Evolutionary conservation across 2,329 filamentous ascomycete genomes (phyloP).

Genomic region (Fusarium circinatum): DNA sequence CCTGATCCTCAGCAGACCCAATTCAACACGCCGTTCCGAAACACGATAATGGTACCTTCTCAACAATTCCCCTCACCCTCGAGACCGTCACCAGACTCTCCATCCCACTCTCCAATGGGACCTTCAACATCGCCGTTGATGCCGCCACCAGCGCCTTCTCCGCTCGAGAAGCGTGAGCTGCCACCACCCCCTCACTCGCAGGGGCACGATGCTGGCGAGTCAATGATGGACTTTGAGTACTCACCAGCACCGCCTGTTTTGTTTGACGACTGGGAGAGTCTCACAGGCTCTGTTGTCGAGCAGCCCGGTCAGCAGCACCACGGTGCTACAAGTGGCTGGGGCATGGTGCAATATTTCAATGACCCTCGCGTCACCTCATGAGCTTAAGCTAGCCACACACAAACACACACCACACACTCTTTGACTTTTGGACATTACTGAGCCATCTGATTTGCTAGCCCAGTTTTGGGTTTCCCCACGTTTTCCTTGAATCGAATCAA

Average conservation of each 20-base stretch:
- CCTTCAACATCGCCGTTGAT: slow-evolving; percentile 48
- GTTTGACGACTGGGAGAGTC: slow-evolving; percentile 56
- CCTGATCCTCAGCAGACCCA: slow-evolving; percentile 45
- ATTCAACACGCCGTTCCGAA: slow-evolving; percentile 47
- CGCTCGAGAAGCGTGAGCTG: slow-evolving; percentile 51
- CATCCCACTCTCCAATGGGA: slow-evolving; percentile 47
- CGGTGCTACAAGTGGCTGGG: slow-evolving; percentile 42
- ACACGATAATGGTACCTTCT: slow-evolving; percentile 48
- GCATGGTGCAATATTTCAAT: slow-evolving; percentile 50
- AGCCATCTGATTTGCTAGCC: slow-evolving; percentile 28
- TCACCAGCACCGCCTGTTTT: slow-evolving; percentile 50
- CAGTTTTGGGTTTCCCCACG: slow-evolving; percentile 22
- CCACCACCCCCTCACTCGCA: slow-evolving; percentile 46
- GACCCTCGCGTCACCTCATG: slow-evolving; percentile 48
- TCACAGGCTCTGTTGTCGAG: slow-evolving; percentile 50
- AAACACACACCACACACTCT: neutral
- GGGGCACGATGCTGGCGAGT: slow-evolving; percentile 39
- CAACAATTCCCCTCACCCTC: slow-evolving; percentile 44
- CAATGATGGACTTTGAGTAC: slow-evolving; percentile 58
- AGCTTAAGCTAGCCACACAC: slow-evolving; percentile 23
- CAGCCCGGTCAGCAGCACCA: slow-evolving; percentile 44
- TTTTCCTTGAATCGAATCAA: slow-evolving; percentile 35
- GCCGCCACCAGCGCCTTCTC: slow-evolving; percentile 44
- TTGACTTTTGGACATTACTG: slow-evolving; percentile 33
- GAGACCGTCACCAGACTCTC: slow-evolving; percentile 48